Conservation (phyloP, 352 stramenopile species). For the Phytophthora meadii region DNA sequence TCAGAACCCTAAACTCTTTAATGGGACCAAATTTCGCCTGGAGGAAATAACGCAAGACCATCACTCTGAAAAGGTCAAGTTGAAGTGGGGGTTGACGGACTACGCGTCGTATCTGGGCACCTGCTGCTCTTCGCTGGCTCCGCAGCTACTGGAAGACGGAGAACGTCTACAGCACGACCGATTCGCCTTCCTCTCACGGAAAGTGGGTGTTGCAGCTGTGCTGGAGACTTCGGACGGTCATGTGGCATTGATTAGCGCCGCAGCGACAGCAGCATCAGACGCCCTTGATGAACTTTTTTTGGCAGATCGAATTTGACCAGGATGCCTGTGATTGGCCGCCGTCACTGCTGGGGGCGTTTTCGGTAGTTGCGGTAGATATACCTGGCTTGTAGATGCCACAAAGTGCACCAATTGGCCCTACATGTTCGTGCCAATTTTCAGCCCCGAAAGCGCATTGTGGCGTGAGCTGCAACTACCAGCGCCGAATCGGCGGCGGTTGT, state of each 20-base stretch:
- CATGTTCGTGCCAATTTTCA: too few species aligned
- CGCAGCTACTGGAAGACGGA: conserved; percentile 47
- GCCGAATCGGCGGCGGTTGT: too few species aligned
- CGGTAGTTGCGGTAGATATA: too few species aligned
- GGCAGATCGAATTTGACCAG: too few species aligned
- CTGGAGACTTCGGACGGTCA: conserved; percentile 70
- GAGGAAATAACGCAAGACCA: neutral
- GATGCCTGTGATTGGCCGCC: too few species aligned
- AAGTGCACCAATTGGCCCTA: too few species aligned
- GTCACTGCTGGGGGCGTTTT: too few species aligned
- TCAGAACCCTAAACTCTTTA: conserved; percentile 65
- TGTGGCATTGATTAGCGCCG: conserved; percentile 51
- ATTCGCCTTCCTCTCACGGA: conserved; percentile 76
- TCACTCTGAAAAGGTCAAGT: conserved; percentile 17
- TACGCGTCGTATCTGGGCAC: conserved; percentile 83
- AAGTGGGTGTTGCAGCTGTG: conserved; percentile 78
- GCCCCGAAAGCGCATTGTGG: too few species aligned
- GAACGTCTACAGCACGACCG: conserved; percentile 25
- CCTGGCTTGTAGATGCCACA: too few species aligned
- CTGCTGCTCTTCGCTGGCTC: conserved; percentile 61
- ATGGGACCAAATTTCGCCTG: conserved; percentile 77
- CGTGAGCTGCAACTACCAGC: too few species aligned
- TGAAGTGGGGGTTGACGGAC: conserved; percentile 65
- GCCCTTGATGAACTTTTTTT: too few species aligned
- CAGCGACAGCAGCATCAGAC: conserved; percentile 32